Base-by-base conservation (phyloP, 768 basidiomycete genomes). In the Leccinum sublutescens region DNA sequence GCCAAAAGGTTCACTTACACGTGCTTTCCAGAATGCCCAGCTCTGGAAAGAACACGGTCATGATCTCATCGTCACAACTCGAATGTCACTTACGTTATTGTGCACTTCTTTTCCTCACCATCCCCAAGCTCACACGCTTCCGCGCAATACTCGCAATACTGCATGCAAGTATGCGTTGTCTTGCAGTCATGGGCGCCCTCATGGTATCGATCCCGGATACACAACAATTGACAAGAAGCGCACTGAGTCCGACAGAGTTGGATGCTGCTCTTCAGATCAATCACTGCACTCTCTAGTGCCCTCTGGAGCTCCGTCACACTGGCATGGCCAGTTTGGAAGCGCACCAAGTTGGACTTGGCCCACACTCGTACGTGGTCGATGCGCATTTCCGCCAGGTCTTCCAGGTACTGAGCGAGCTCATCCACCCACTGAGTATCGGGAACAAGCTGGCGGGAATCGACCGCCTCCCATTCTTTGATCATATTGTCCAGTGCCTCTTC, bases 221-320 rank as follows among this genome's bases (percentile, higher is more conserved):
- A 87, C 21, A 71, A 62, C 4, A 87, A 69, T 36, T 81, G 76
- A 59, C 85, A 87, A 19, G 63, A 56, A 7, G 65, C 62, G 59
- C 85, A 87, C 59, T 79, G 76, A 56, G 73, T 66, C 33, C 73
- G 75, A 68, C 85, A 87, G n/a, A 86, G 72, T 58, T 82, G 78
- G 1, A 82, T 69, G 56, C 73, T 79, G 23, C 76, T 70, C 61
- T 76, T 80, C 62, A 87, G 62, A 36, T 82, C 81, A 2, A 85
- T 77, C 12, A 72, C 66, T 9, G 74, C 64, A 8, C 60, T 76
- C 14, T 82, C 79, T 15, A 83, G 76, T 0, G 69, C 64, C 55
- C 84, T 72, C 21, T 75, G 75, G 5, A 87, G 64, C 2, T 74
- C 71, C 45, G 76, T 77, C 23, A 85, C 75, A 36, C 76, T 78